Base-by-base conservation (phyloP, 495 filamentous ascomycete species). In the Halenospora varia region DNA sequence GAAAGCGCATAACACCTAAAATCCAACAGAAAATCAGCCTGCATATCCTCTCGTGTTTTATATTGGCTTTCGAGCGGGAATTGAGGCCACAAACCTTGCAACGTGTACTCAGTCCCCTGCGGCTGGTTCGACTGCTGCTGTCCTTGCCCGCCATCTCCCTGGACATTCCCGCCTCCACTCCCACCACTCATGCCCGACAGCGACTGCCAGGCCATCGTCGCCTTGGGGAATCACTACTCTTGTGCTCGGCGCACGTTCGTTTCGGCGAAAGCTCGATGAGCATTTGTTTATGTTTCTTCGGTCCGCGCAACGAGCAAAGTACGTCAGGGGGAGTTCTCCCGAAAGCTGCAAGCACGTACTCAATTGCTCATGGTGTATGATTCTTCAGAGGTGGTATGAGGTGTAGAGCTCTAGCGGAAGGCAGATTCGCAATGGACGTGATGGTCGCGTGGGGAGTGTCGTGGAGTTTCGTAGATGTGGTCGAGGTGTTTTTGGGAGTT, bases 1-100 rank as follows among this genome's bases (percentile, higher is more conserved):
- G 85, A 71, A 97, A 97, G 70, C 94, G 92, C 94, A 99, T 99
- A 35, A 99, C 94, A 67, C 94, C 93, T 97, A 62, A 35, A 45
- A 10, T 26, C 17, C 10, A 47, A 53, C 51, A 53, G 10, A 26
- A 4, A 54, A 53, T 53, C 18, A 18, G 23, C 29, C 60, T 20
- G 35, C 18, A 41, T 24, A 41, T 24, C 25, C 3, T 45, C 23
- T 9, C 47, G 6, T 10, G n/a, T n/a, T n/a, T n/a, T n/a, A n/a
- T n/a, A n/a, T n/a, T n/a, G n/a, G n/a, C n/a, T n/a, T n/a, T n/a
- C n/a, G n/a, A n/a, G n/a, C n/a, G n/a, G n/a, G n/a, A n/a, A n/a
- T n/a, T n/a, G n/a, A n/a, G n/a, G n/a, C 47, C 20, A n/a, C 45
- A 25, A 69, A 96, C 93, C 94, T 83, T 98, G 94, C 44, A 98